A percentile compares a stretch with the other conserved stretches of the same genome.
phyloP scores from a whole-genome alignment of 2,329 filamentous ascomycete species.

The Cryphonectria parasitica region DNA sequence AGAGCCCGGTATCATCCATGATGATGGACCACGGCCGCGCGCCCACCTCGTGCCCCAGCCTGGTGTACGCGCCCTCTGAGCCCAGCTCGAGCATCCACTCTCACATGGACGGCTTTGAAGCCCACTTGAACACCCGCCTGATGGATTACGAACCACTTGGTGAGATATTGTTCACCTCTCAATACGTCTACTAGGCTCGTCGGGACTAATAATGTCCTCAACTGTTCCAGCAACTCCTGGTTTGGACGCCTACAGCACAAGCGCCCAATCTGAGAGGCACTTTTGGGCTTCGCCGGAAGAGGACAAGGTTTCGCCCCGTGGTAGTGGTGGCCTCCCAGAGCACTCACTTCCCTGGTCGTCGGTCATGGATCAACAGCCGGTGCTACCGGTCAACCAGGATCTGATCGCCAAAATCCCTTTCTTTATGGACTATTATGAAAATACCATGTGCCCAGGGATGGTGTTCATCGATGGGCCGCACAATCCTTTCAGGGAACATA shows the following conservation, averaged over 20 bases:
- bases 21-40: slow-evolving; percentile 57
- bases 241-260: slow-evolving; percentile 56
- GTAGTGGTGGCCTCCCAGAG: slow-evolving; percentile 45
- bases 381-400: slow-evolving; percentile 61
- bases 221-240: slow-evolving; percentile 52
- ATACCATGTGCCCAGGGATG: slow-evolving; percentile 88
- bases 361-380: slow-evolving; percentile 50
- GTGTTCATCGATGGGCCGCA: slow-evolving; percentile 85
- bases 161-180: slow-evolving; percentile 50
- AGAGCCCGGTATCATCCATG: slow-evolving; percentile 59
- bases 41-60: slow-evolving; percentile 64
- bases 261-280: slow-evolving; percentile 51
- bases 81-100: slow-evolving; percentile 63
- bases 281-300: slow-evolving; percentile 54
- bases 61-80: slow-evolving; percentile 64
- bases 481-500: slow-evolving; percentile 85
- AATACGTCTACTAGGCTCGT: slow-evolving; percentile 32
- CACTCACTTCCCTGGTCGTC: slow-evolving; percentile 53
- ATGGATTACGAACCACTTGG: slow-evolving; percentile 61
- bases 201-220: slow-evolving; percentile 31
- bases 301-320: slow-evolving; percentile 49
- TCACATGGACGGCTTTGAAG: slow-evolving; percentile 62
- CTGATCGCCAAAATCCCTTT: slow-evolving; percentile 80
- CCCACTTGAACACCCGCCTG: slow-evolving; percentile 56
- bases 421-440: slow-evolving; percentile 92